A percentile compares a stretch with the other conserved stretches of the same genome.
These are phyloP conservation scores for Termitomyces sp. DNA, from an alignment of 768 basidiomycete genomes.

Conservation along the genomic window DNA sequence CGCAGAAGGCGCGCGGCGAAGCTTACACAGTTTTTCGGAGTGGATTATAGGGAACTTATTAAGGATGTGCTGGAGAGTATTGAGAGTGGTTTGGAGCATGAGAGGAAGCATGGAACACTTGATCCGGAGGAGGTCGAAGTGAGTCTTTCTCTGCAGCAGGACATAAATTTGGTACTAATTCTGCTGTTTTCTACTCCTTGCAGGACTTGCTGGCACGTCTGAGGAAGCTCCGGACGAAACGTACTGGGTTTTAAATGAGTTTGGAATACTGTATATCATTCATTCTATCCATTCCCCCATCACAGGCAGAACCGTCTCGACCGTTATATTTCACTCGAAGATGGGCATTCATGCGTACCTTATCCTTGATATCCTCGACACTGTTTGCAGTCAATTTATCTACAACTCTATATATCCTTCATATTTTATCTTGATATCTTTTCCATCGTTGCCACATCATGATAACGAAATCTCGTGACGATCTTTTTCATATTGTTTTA, in stretches of 20 bases:
- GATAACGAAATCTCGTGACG: slow-evolving; percentile 1
- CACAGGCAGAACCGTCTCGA: background rate
- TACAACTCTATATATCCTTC: background rate
- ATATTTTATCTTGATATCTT: background rate
- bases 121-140: slow-evolving; percentile 71
- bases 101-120: slow-evolving; percentile 57
- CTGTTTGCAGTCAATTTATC: background rate
- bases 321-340: background rate
- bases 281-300: background rate
- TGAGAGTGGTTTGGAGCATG: slow-evolving; percentile 69
- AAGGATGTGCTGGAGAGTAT: slow-evolving; percentile 76
- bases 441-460: background rate
- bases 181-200: background rate
- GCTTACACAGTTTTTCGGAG: slow-evolving; percentile 83
- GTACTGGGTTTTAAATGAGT: slow-evolving; percentile 24
- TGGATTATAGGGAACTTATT: slow-evolving; percentile 76
- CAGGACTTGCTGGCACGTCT: slow-evolving; percentile 55
- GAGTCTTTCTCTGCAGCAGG: slow-evolving; percentile 18
- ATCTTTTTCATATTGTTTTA: background rate
- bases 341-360: background rate
- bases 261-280: background rate
- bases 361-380: background rate
- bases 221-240: slow-evolving; percentile 50
- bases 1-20: slow-evolving; percentile 77
- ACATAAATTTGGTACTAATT: slow-evolving; percentile 1